Percentiles rank a stretch among this genome's conserved stretches.
phyloP scores from a whole-genome alignment of 2,329 filamentous ascomycete genomes.

The Mycosphaerella sp. region DNA sequence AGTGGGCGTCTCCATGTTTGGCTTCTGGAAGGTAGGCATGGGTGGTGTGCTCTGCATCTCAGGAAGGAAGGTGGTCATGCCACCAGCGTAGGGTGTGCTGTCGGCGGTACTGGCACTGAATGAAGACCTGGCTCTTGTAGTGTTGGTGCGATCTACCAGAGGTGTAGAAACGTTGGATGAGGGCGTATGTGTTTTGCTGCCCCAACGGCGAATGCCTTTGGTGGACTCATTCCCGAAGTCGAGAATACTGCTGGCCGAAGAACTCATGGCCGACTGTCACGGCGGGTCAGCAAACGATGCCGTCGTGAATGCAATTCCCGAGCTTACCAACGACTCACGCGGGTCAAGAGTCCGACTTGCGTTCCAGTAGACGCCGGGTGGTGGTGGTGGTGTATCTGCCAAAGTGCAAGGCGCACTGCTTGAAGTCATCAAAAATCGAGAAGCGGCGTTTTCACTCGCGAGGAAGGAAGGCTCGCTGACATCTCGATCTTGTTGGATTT shows the following conservation, averaged over 20 bases:
- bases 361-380: not conserved
- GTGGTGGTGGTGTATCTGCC: not conserved
- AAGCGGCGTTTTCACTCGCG: not conserved
- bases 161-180: slow-evolving; percentile 13
- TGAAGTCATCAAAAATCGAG: not conserved
- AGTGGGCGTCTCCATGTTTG: slow-evolving; percentile 13
- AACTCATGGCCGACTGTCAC: slow-evolving; percentile 17
- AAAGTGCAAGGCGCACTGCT: not conserved
- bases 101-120: slow-evolving; percentile 17
- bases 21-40: slow-evolving; percentile 29
- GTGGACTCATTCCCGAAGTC: slow-evolving; percentile 14
- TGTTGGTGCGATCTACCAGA: slow-evolving; percentile 22
- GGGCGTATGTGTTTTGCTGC: slow-evolving; percentile 16
- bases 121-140: slow-evolving; percentile 11
- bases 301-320: slow-evolving; percentile 1
- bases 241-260: slow-evolving; percentile 13
- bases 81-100: slow-evolving; percentile 5
- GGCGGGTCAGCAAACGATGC: slow-evolving; percentile 1
- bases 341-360: not conserved
- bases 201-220: slow-evolving; percentile 15
- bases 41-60: slow-evolving; percentile 29
- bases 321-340: slow-evolving; percentile 15
- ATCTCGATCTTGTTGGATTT: slow-evolving; percentile 14
- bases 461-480: not conserved
- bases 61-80: slow-evolving; percentile 24